Conservation (phyloP, 495 filamentous ascomycete genomes). For the Lasiosphaeriaceae sp. region DNA sequence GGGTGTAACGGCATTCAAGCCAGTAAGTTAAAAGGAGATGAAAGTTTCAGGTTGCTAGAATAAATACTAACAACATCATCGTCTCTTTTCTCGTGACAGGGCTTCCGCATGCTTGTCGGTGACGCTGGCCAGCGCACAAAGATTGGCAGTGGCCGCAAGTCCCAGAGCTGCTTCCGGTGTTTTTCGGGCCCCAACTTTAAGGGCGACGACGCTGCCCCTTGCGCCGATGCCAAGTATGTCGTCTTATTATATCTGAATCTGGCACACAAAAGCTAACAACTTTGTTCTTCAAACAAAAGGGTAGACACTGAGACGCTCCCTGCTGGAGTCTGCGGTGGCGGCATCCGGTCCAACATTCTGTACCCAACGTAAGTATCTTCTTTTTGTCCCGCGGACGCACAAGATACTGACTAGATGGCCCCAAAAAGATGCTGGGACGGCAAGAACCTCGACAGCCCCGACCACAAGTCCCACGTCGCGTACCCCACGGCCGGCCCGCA, state of each 20-base stretch:
- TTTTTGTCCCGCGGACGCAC: background rate
- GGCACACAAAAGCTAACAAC: slow-evolving; percentile 29
- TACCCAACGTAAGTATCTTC: slow-evolving; percentile 33
- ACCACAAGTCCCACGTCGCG: slow-evolving; percentile 56
- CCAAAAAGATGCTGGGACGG: slow-evolving; percentile 61
- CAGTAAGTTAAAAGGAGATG: slow-evolving; percentile 25
- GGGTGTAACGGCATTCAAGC: slow-evolving; percentile 44
- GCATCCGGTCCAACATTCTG: slow-evolving; percentile 40
- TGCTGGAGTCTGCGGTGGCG: slow-evolving; percentile 23
- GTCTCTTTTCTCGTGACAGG: slow-evolving; percentile 13
- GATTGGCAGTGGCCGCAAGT: slow-evolving; percentile 18
- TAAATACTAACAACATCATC: background rate
- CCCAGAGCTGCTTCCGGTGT: slow-evolving; percentile 40
- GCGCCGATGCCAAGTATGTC: slow-evolving; percentile 21
- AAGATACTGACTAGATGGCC: background rate
- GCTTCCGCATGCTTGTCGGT: slow-evolving; percentile 41
- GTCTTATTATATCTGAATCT: too few species aligned
- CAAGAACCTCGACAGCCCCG: slow-evolving; percentile 46
- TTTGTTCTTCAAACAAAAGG: slow-evolving; percentile 10
- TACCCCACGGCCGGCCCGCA: slow-evolving; percentile 53
- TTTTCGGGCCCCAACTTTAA: slow-evolving; percentile 32
- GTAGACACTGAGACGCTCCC: slow-evolving; percentile 29
- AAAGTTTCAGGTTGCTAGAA: background rate
- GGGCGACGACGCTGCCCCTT: slow-evolving; percentile 36
- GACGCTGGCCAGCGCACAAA: slow-evolving; percentile 28